A percentile compares a stretch with the other conserved stretches of the same genome.
phyloP scores from a whole-genome alignment of 768 basidiomycete genomes.

The Strobilomyces echinocephalus region DNA sequence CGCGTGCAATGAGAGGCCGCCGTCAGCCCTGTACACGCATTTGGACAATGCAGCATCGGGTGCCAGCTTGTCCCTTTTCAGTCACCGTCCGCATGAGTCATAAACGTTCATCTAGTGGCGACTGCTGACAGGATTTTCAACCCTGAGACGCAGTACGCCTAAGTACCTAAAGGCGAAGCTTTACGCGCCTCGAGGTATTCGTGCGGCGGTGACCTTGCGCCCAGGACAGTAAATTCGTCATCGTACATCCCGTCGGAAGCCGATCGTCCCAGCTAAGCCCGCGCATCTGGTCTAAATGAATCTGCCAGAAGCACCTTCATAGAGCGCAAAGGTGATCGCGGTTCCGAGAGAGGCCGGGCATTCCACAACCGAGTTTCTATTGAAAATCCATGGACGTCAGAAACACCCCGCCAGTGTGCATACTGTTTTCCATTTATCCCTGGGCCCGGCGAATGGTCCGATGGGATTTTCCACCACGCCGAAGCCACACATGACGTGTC shows the following conservation, averaged over 20 bases:
- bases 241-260: constrained; percentile 24
- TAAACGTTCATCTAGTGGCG: constrained; percentile 4
- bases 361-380: constrained; percentile 24
- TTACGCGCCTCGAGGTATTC: constrained; percentile 30
- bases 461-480: constrained; percentile 20
- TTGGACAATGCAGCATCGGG: constrained; percentile 10
- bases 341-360: constrained; percentile 19
- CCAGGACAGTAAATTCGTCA: constrained; percentile 28
- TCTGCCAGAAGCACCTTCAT: constrained; percentile 10
- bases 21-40: constrained; percentile 8
- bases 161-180: constrained; percentile 30
- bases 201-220: constrained; percentile 30
- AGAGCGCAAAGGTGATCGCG: constrained; percentile 10
- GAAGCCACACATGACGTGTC: constrained; percentile 7
- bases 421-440: constrained; percentile 26
- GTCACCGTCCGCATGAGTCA: constrained; percentile 17
- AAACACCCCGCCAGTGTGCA: constrained; percentile 28
- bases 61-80: constrained; percentile 7
- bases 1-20: constrained; percentile 18
- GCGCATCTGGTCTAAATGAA: constrained; percentile 12
- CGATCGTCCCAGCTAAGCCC: constrained; percentile 21
- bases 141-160: constrained; percentile 29
- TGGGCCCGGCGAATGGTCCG: constrained; percentile 17
- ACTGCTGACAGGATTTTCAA: constrained; percentile 20
- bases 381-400: constrained; percentile 24